A percentile compares a stretch with the other conserved stretches of the same genome.
phyloP scores from a whole-genome alignment of 2,329 filamentous ascomycete species.

The Xenoacremonium recifei region DNA sequence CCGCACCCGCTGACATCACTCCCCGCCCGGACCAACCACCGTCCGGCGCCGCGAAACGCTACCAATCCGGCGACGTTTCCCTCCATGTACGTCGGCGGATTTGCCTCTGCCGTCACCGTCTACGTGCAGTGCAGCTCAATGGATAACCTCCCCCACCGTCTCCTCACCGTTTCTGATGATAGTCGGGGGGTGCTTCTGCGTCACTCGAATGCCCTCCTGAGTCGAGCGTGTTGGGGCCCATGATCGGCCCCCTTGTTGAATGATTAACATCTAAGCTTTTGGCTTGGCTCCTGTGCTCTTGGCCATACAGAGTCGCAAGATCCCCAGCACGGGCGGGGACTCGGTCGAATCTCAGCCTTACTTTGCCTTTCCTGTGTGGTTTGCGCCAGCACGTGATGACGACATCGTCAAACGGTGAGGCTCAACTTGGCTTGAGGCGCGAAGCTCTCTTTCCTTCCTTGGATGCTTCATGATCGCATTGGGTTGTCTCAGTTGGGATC shows the following conservation, averaged over 20 bases:
- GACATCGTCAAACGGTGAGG: too few relatives aligned
- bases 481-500: too few relatives aligned
- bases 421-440: too few relatives aligned
- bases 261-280: too few relatives aligned
- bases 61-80: neutral
- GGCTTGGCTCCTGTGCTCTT: too few relatives aligned
- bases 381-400: slow-evolving; percentile 22
- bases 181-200: too few relatives aligned
- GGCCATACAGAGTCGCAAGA: slow-evolving; percentile 18
- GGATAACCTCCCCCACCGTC: neutral
- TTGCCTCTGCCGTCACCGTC: slow-evolving; percentile 5
- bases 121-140: too few relatives aligned
- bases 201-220: too few relatives aligned
- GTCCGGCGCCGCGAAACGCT: neutral
- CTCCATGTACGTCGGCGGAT: slow-evolving; percentile 1
- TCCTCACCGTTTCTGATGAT: neutral
- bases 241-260: too few relatives aligned
- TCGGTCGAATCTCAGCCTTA: slow-evolving; percentile 10
- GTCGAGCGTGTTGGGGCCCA: too few relatives aligned
- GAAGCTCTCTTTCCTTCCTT: too few relatives aligned
- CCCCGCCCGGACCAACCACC: slow-evolving; percentile 3
- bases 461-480: too few relatives aligned
- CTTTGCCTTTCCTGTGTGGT: slow-evolving; percentile 1
- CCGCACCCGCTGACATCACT: slow-evolving; percentile 23
- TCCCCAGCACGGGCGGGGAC: slow-evolving; percentile 6